Evolutionary conservation across 306 rosid species (phyloP).

Genomic region (Benincasa hispida): DNA sequence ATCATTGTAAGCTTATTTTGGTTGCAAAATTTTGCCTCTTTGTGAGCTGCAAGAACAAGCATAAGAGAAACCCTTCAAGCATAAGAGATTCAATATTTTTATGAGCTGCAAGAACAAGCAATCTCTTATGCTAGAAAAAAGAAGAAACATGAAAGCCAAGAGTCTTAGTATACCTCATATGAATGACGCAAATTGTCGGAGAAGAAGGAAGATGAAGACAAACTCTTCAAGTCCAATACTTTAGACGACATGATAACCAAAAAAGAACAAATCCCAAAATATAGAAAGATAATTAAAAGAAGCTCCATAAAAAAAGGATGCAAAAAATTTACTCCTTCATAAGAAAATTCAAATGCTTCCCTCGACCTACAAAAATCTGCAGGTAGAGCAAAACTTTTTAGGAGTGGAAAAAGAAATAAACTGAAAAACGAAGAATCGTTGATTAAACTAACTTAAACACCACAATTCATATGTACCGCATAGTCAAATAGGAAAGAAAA

Average conservation of each 20-base stretch:
- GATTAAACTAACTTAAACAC: neutral
- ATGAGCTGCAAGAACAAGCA: neutral
- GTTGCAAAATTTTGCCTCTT: no score
- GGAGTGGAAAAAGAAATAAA: neutral
- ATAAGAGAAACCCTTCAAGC: no score
- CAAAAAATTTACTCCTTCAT: conserved; percentile 7
- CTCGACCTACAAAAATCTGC: neutral
- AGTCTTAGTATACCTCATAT: conserved; percentile 29
- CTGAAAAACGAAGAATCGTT: neutral
- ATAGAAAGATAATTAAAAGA: neutral
- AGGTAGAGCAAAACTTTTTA: neutral
- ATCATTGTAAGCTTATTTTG: no score
- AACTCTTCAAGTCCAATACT: conserved; percentile 26
- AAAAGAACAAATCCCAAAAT: conserved; percentile 13
- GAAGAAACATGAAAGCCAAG: neutral
- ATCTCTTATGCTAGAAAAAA: neutral
- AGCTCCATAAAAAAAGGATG: conserved; percentile 11
- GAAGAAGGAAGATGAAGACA: conserved; percentile 35
- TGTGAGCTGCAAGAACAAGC: no score
- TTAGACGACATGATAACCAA: conserved; percentile 32
- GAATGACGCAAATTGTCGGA: conserved; percentile 31
- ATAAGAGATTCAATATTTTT: no score
- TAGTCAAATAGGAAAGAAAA: neutral
- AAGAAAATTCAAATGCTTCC: conserved; percentile 10
- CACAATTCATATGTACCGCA: neutral